Base-by-base conservation (phyloP, 2,329 filamentous ascomycete genomes). In the Phaeosphaeria sp. region DNA sequence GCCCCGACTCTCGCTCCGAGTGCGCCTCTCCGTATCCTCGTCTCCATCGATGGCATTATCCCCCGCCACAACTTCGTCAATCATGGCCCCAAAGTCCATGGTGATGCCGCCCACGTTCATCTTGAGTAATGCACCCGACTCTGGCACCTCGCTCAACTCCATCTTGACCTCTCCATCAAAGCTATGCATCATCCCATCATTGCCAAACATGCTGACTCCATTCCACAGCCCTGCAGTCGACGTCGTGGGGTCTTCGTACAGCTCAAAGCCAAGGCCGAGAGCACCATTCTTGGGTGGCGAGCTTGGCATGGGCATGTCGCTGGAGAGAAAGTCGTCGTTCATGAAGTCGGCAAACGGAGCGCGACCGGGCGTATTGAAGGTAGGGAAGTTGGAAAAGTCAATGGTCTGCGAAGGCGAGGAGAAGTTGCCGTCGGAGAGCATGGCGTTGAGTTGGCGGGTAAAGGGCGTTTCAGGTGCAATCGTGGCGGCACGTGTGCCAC, bases 361-460 rank as follows among this genome's bases (percentile, higher is more conserved):
- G 17, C 67, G 65, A 48, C 67, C 68, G 9, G 74, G 69, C 11
- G 71, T 72, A 46, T 65, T 69, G 55, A 72, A 76, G 23, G 62
- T 63, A 0, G 73, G 67, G 23, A 75, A 73, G 79, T 80, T 48
- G 6, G 71, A 71, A 46, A 75, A 71, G 51, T 75, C 71, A 22
- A 76, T 65, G 10, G 55, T 52, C 53, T 73, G 70, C 13, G 68
- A 69, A 25, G 72, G 71, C 7, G 72, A 76, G 2, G 66, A 67
- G n/a, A 66, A 62, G n/a, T 65, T 63, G 51, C 65, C 64, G 30
- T 73, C 71, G 6, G 73, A 76, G 20, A 91, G 80, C 59, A 91
- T 80, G 65, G 89, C 84, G 62, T 84, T 85, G 36, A 92, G 82
- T 21, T 87, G 85, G 39, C 84, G 82, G 1, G 86, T 87, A 67